Evolutionary conservation across 768 basidiomycete genomes (phyloP), one percentile per base, ranked within the genome.

Genomic region (Boletus barrowsii): DNA sequence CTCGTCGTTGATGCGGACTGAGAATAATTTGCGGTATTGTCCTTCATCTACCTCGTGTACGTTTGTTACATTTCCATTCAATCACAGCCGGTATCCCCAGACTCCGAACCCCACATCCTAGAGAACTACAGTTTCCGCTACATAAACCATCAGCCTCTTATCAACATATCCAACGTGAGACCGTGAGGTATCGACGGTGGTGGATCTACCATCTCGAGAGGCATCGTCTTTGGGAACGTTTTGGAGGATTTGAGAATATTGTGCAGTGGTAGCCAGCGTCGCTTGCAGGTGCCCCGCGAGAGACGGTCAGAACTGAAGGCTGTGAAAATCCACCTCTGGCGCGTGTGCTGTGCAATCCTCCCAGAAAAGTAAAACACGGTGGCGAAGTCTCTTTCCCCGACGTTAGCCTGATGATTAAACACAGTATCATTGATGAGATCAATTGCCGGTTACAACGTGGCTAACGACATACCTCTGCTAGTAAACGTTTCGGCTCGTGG

Each of bases 1-100:
- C 70, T 93, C 70, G 84, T 90, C 33, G 79, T 80, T 49, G 85
- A 86, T 57, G 79, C 56, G 13, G 70, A 70, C 40, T 70, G 55
- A 69, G 36, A 49, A 42, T 15, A 18, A 43, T n/a, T 47, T 49
- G 29, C 42, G 44, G 53, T 51, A 26, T 42, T 24, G 44, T 56
- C 20, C 39, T 49, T 39, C 37, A 11, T 53, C 13, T 46, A 33
- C 22, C 47, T 26, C 35, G 39, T 56, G 43, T 61, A 57, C 18
- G 33, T 39, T 58, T 49, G 42, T 56, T 46, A 48, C 50, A 59
- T 42, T 47, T 35, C 41, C 24, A 18, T 40, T n/a, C 29, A 33
- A 54, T 46, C 41, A 30, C 20, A 48, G 29, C 15, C 17, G 50
- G 42, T 55, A 36, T 53, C 13, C 18, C 43, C 42, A 20, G 51